These are phyloP conservation scores for Pyrenophora seminiperda DNA, from an alignment of 2,329 filamentous ascomycete genomes.

Conservation along the genomic window DNA sequence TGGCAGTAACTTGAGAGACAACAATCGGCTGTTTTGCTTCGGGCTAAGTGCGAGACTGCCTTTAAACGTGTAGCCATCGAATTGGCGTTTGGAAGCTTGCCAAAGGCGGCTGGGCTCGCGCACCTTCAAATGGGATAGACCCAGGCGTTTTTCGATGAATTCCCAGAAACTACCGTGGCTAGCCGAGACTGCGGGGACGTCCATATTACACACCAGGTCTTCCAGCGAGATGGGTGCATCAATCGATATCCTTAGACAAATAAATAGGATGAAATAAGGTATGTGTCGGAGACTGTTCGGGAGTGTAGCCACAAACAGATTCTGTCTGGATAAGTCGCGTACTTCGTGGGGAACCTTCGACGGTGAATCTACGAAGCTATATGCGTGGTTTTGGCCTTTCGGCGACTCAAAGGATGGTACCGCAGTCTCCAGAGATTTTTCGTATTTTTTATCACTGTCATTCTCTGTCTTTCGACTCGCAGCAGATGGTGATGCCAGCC, in stretches of 20 bases:
- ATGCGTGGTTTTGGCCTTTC: neutral
- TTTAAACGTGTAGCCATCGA: conserved; percentile 44
- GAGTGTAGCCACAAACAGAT: conserved; percentile 37
- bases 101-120: conserved; percentile 32
- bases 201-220: conserved; percentile 23
- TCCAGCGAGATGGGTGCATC: conserved; percentile 16
- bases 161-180: conserved; percentile 31
- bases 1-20: conserved; percentile 32
- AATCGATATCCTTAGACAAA: conserved; percentile 37
- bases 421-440: neutral
- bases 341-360: conserved; percentile 31
- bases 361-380: conserved; percentile 15
- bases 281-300: conserved; percentile 10
- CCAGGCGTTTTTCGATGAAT: conserved; percentile 8
- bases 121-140: conserved; percentile 2
- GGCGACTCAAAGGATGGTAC: too few species aligned
- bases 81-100: conserved; percentile 25
- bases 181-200: conserved; percentile 2
- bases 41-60: conserved; percentile 32
- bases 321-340: conserved; percentile 31
- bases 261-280: conserved; percentile 43
- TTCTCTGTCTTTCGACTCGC: neutral
- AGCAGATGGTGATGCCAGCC: neutral
- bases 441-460: neutral
- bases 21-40: conserved; percentile 23